Evolutionary conservation across 768 basidiomycete genomes (phyloP).

Genomic region (Amanita jacksonii): DNA sequence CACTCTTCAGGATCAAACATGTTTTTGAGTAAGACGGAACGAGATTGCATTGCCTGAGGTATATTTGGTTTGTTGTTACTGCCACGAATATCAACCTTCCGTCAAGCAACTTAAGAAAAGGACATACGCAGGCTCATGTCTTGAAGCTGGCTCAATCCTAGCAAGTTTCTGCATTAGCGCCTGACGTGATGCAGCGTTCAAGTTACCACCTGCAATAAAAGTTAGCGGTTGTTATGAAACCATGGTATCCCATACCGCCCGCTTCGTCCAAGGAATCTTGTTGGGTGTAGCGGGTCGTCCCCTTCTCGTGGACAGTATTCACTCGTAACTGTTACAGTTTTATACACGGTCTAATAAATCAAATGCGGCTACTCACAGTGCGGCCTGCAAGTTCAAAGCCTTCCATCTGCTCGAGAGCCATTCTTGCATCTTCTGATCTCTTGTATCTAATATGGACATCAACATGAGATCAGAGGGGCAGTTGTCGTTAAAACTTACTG

Average conservation of each 20-base stretch:
- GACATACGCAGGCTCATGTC: slow-evolving; percentile 53
- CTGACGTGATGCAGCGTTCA: slow-evolving; percentile 97
- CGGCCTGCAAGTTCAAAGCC: slow-evolving; percentile 96
- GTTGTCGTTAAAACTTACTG: slow-evolving; percentile 43
- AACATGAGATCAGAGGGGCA: background rate
- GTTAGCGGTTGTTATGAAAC: background rate
- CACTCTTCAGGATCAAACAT: slow-evolving; percentile 99
- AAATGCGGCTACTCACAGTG: slow-evolving; percentile 43
- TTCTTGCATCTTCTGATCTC: slow-evolving; percentile 85
- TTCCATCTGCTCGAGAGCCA: slow-evolving; percentile 98
- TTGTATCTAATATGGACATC: slow-evolving; percentile 52
- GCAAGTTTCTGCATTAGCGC: slow-evolving; percentile 99
- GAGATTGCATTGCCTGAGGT: slow-evolving; percentile 80
- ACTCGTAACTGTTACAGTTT: slow-evolving; percentile 55
- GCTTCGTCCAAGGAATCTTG: slow-evolving; percentile 83
- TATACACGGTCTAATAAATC: slow-evolving; percentile 8
- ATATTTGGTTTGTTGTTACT: slow-evolving; percentile 68
- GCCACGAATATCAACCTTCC: slow-evolving; percentile 11
- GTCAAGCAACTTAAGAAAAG: background rate
- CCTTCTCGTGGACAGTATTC: slow-evolving; percentile 90
- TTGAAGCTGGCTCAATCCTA: slow-evolving; percentile 67
- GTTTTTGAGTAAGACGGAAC: slow-evolving; percentile 81
- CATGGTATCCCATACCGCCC: slow-evolving; percentile 46
- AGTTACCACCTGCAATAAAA: slow-evolving; percentile 77
- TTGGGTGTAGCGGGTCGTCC: slow-evolving; percentile 62